Base-by-base conservation (phyloP, 2,329 filamentous ascomycete genomes). In the Cladophialophora exuberans region DNA sequence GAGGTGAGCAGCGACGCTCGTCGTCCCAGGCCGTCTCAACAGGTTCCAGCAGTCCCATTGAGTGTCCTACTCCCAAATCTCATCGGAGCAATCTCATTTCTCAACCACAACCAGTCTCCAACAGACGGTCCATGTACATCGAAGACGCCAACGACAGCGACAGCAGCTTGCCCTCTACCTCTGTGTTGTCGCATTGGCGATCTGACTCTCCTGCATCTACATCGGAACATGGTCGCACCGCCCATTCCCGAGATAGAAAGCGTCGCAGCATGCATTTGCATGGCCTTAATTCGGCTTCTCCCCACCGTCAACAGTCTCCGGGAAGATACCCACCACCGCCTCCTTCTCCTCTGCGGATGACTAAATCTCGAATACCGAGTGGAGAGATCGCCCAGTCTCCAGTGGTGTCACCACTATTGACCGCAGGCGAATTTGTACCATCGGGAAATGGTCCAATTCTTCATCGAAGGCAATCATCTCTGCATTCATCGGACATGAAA, bases 121-220 rank as follows among this genome's bases (percentile, higher is more conserved):
- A 92, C 51, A 83, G 91, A 23, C 86, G 86, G 3, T 92, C 91
- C 0, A 79, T 94, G 60, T 81, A 91, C 44, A 81, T 90, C 26
- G 92, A 89, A 60, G 94, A 99, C 69, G 86, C 85, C 9, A 90
- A 90, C 13, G 86, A 89, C 51, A 96, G 92, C 66, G 94, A 99
- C 68, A 89, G 88, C 51, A 97, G 92, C 69, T 81, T 91, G 50
- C 84, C 88, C 38, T 97, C 93, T 1, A 83, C 84, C 2, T 95
- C 91, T 0, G 77, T 88, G 3, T 76, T 90, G 45, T 87, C 89
- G 3, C 81, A 84, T 9, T 78, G 85, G 41, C 82, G 91, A 60
- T 92, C 89, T 1, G 92, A 97, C 58, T 99, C 94, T 0, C 94
- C 94, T 2, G 87, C 90, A 17, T 95, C 91, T 4, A 33, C 39